Conservation (phyloP, 768 basidiomycete genomes). For the Rhizopogon sp. region DNA sequence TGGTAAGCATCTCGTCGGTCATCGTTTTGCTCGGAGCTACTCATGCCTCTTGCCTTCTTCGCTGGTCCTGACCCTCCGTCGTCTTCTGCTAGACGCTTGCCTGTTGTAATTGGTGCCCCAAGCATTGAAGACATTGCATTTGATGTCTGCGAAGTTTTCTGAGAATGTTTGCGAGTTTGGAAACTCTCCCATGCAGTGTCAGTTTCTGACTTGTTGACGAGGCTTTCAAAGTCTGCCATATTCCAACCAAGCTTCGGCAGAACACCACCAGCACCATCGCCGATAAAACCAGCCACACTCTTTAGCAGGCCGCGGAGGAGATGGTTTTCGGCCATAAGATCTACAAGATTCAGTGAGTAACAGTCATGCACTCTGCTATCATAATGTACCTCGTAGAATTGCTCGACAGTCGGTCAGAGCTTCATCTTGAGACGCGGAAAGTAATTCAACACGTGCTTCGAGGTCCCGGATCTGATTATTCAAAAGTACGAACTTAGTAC, state of each 20-base stretch:
- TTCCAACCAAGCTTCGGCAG: conserved; percentile 79
- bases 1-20: conserved; percentile 43
- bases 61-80: conserved; percentile 22
- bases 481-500: conserved; percentile 4
- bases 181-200: conserved; percentile 93
- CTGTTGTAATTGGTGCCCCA: conserved; percentile 15
- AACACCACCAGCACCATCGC: conserved; percentile 78
- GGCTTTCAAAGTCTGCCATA: conserved; percentile 70
- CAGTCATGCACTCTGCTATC: neutral
- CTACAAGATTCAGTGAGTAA: conserved; percentile 29
- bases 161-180: conserved; percentile 54
- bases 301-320: conserved; percentile 75
- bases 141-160: conserved; percentile 25
- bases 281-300: conserved; percentile 75
- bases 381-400: conserved; percentile 62
- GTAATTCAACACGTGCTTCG: conserved; percentile 90
- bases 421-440: conserved; percentile 91
- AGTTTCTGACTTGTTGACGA: conserved; percentile 82
- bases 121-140: conserved; percentile 26
- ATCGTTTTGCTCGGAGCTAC: conserved; percentile 38
- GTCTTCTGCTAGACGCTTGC: conserved; percentile 28
- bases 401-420: conserved; percentile 78
- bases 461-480: conserved; percentile 80
- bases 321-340: conserved; percentile 88
- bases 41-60: conserved; percentile 47